Evolutionary conservation across 768 basidiomycete genomes (phyloP).

Genomic region (Lentinula detonsa): DNA sequence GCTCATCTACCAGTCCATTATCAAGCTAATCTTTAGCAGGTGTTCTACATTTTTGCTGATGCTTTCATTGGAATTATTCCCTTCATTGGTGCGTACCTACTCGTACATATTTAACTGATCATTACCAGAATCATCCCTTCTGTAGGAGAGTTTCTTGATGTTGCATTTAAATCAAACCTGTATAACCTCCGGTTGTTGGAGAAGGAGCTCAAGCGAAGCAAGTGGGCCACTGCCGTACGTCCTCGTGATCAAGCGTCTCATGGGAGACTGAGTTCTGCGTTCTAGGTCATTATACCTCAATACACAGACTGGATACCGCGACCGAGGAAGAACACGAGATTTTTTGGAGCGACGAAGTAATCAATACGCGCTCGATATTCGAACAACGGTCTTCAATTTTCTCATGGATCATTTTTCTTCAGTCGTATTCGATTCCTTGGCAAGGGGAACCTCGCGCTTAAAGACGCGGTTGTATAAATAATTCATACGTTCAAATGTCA

Average conservation of each 20-base stretch:
- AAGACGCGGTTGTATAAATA: no score
- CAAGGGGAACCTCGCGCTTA: no score
- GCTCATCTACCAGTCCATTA: not conserved
- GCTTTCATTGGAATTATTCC: slow-evolving; percentile 9
- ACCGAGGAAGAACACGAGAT: not conserved
- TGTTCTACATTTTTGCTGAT: slow-evolving; percentile 6
- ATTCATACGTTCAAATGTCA: no score
- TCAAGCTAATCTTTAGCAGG: not conserved
- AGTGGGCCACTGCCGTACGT: slow-evolving; percentile 6
- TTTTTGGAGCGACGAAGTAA: not conserved
- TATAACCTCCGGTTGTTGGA: slow-evolving; percentile 9
- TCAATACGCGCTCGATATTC: not conserved
- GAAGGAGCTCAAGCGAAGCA: slow-evolving; percentile 7
- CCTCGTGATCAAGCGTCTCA: not conserved
- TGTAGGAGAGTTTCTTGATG: slow-evolving; percentile 9
- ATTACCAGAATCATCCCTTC: no score
- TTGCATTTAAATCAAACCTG: slow-evolving; percentile 10
- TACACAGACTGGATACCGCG: slow-evolving; percentile 7
- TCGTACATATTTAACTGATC: not conserved
- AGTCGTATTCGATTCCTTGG: no score
- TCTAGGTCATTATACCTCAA: slow-evolving; percentile 8
- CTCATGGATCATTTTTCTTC: no score
- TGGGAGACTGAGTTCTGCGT: not conserved
- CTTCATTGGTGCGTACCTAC: not conserved
- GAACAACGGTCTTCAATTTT: no score